Conservation (phyloP, 108 stramenopile genomes). For the Seminavis robusta region DNA sequence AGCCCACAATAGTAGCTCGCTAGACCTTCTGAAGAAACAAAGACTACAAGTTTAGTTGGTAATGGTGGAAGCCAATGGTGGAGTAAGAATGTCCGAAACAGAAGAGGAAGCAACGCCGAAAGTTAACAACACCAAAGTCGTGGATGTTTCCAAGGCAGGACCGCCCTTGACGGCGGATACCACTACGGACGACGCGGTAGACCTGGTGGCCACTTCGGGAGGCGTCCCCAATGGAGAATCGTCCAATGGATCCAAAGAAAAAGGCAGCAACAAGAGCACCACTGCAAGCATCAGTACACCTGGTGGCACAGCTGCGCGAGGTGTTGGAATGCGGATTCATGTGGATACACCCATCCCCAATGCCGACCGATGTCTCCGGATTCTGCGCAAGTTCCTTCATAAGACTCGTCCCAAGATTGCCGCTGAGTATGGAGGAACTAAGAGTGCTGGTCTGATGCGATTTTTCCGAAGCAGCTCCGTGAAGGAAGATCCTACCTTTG, state of each 20-base stretch:
- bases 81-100: too few species aligned
- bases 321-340: conserved; percentile 18
- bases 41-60: too few species aligned
- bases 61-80: too few species aligned
- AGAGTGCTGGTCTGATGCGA: conserved; percentile 27
- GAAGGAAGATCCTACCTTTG: conserved; percentile 36
- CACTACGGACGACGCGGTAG: not conserved
- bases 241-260: not conserved
- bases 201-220: not conserved
- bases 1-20: too few species aligned
- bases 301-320: not conserved
- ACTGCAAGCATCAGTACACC: not conserved
- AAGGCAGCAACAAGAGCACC: conserved; percentile 1
- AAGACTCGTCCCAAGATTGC: conserved; percentile 54
- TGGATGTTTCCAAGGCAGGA: not conserved
- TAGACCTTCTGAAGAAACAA: too few species aligned
- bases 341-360: conserved; percentile 50
- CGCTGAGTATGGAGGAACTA: conserved; percentile 55
- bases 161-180: too few species aligned
- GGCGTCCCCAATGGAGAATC: not conserved
- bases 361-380: conserved; percentile 48
- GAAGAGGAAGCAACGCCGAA: not conserved
- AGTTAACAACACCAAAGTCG: not conserved
- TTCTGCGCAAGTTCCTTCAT: conserved; percentile 67
- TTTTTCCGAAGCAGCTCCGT: conserved; percentile 14